Evolutionary conservation across 495 filamentous ascomycete species (phyloP).

Genomic region (Aspergillus olivimuriae): DNA sequence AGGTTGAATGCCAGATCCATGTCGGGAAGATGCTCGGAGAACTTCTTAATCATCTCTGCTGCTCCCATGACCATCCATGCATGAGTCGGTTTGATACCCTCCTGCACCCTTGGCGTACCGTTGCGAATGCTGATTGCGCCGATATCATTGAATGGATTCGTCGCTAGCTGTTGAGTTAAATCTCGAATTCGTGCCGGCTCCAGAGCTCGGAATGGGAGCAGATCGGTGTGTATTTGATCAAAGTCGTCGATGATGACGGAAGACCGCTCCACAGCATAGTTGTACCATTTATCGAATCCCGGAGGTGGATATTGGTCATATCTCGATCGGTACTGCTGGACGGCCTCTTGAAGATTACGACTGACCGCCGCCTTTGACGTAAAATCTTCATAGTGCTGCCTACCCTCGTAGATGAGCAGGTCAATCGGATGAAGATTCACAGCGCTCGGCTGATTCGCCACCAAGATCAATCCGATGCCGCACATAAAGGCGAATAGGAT

Average conservation of each 20-base stretch:
- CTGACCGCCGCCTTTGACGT: conserved; percentile 29
- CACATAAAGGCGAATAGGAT: conserved; percentile 21
- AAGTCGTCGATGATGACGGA: conserved; percentile 71
- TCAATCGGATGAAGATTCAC: conserved; percentile 42
- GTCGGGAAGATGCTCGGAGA: conserved; percentile 64
- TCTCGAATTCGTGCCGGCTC: conserved; percentile 52
- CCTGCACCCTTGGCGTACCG: conserved; percentile 37
- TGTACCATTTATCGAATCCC: conserved; percentile 59
- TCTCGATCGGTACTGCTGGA: conserved; percentile 34
- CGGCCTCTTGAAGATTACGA: conserved; percentile 31
- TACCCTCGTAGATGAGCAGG: conserved; percentile 36
- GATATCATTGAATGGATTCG: conserved; percentile 45
- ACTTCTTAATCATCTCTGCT: conserved; percentile 58
- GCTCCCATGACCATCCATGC: conserved; percentile 55
- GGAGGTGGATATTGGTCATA: conserved; percentile 47
- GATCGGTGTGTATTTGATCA: conserved; percentile 61
- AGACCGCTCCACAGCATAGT: conserved; percentile 56
- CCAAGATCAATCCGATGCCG: conserved; percentile 22
- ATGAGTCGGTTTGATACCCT: conserved; percentile 42
- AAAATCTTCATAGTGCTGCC: conserved; percentile 30
- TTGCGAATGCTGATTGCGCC: conserved; percentile 42
- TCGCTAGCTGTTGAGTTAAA: conserved; percentile 35
- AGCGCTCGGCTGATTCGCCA: conserved; percentile 23
- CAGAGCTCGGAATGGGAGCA: conserved; percentile 70
- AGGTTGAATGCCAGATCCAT: conserved; percentile 81